Evolutionary conservation across 2,329 filamentous ascomycete genomes (phyloP).

Genomic region (Byssoonygena ceratinophila): DNA sequence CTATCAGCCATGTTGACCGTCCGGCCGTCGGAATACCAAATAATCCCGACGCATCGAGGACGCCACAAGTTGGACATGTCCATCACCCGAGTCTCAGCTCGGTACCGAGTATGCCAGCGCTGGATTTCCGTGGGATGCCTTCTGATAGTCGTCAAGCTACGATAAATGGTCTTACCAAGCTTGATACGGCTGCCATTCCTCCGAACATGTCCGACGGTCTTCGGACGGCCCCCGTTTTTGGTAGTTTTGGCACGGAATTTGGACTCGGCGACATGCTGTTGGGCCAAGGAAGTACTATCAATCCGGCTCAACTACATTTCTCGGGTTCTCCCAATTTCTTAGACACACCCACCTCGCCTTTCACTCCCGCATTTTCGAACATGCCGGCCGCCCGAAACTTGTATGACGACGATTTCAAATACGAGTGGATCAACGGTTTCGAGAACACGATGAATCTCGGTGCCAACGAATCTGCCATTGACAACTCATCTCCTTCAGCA

Average conservation of each 20-base stretch:
- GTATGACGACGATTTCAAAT: constrained; percentile 58
- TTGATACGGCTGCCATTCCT: constrained; percentile 66
- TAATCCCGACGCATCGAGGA: constrained; percentile 22
- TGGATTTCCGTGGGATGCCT: constrained; percentile 54
- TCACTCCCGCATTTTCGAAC: constrained; percentile 36
- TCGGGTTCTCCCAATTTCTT: constrained; percentile 58
- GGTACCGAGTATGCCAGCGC: constrained; percentile 43
- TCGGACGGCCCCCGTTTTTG: constrained; percentile 66
- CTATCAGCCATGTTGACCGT: constrained; percentile 84
- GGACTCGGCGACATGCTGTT: constrained; percentile 63
- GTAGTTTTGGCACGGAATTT: constrained; percentile 54
- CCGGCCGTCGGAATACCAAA: constrained; percentile 56
- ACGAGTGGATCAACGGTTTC: constrained; percentile 77
- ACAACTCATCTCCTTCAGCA: constrained; percentile 88
- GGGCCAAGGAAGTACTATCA: constrained; percentile 51
- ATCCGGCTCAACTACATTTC: constrained; percentile 44
- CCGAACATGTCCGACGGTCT: constrained; percentile 58
- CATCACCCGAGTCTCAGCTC: constrained; percentile 67
- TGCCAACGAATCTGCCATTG: constrained; percentile 68
- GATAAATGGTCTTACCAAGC: constrained; percentile 61
- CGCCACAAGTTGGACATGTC: constrained; percentile 43
- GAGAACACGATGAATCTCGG: constrained; percentile 65
- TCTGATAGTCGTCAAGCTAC: constrained; percentile 42
- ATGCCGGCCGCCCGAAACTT: constrained; percentile 43
- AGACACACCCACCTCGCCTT: constrained; percentile 35